These are phyloP conservation scores for Fusarium solani-melongenae DNA, from an alignment of 2,329 filamentous ascomycete species.

Conservation along the genomic window DNA sequence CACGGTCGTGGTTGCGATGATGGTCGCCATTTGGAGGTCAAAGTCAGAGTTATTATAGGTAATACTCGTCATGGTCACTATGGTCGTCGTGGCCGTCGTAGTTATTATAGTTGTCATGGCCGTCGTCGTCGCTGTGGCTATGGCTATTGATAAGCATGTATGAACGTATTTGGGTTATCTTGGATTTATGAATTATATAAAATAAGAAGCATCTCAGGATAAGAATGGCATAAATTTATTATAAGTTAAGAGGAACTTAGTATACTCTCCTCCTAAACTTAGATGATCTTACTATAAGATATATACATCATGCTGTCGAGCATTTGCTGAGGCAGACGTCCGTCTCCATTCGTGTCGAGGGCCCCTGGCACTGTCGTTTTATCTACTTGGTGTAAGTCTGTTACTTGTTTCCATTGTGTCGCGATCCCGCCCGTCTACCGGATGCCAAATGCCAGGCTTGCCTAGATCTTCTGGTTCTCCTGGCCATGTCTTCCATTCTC, in stretches of 20 bases:
- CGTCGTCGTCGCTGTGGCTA: background rate
- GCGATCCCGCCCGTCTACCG: background rate
- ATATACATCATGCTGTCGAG: too few relatives aligned
- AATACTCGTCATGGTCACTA: background rate
- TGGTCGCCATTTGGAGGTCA: background rate
- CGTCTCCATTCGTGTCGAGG: background rate
- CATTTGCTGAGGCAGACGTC: too few relatives aligned
- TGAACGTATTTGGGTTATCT: background rate
- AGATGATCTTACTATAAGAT: too few relatives aligned
- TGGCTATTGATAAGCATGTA: too few relatives aligned
- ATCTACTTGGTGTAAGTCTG: background rate
- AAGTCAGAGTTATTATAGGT: background rate
- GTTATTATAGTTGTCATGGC: background rate
- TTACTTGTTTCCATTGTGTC: background rate
- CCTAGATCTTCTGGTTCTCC: background rate
- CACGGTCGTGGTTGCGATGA: background rate
- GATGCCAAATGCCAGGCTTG: background rate
- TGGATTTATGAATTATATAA: background rate
- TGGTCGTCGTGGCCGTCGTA: background rate
- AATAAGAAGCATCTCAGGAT: background rate
- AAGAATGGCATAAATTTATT: background rate
- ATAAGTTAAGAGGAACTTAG: background rate
- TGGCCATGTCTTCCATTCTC: background rate
- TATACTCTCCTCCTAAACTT: background rate
- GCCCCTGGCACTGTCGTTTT: too few relatives aligned